These are phyloP conservation scores for Kingdonia uniflora DNA, from an alignment of 164 flowering plant genomes.

Conservation along the genomic window DNA sequence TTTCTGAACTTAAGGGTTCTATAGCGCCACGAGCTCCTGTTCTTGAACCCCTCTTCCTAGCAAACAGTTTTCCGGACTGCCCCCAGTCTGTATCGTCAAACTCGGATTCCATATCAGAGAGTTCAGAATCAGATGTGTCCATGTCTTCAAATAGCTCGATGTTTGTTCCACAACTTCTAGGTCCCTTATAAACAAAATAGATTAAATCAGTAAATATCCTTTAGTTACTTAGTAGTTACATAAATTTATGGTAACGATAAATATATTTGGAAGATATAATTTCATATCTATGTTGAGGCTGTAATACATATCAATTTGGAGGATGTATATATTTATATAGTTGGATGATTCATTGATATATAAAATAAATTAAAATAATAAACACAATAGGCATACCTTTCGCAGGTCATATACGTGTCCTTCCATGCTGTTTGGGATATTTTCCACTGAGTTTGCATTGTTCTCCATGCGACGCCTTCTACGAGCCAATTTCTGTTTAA, in stretches of 20 bases:
- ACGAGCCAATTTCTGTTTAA: conserved; percentile 25
- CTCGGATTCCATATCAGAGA: conserved; percentile 22
- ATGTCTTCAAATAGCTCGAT: conserved; percentile 55
- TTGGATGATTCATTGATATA: too few species aligned
- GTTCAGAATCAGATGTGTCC: conserved; percentile 81
- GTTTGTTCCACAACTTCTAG: conserved; percentile 21
- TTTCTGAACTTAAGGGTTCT: conserved; percentile 12
- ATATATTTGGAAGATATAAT: too few species aligned
- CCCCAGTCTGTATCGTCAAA: conserved; percentile 34
- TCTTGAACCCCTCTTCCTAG: conserved; percentile 31
- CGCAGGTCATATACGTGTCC: conserved; percentile 50
- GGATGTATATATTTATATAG: too few species aligned
- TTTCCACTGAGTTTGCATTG: conserved; percentile 8
- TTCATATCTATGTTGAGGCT: too few species aligned
- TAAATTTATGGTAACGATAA: too few species aligned
- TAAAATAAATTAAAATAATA: not conserved
- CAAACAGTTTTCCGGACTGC: conserved; percentile 15
- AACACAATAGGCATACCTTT: too few species aligned
- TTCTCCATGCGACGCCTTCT: conserved; percentile 18
- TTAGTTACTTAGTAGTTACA: too few species aligned
- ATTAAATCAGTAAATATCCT: too few species aligned
- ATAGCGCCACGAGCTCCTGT: conserved; percentile 10
- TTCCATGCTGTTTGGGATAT: conserved; percentile 14
- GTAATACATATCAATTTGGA: too few species aligned
- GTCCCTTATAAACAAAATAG: conserved; percentile 26